A percentile compares a stretch with the other conserved stretches of the same genome.
Conservation (phyloP, 495 filamentous ascomycete genomes). For the Penicillium salamii region DNA sequence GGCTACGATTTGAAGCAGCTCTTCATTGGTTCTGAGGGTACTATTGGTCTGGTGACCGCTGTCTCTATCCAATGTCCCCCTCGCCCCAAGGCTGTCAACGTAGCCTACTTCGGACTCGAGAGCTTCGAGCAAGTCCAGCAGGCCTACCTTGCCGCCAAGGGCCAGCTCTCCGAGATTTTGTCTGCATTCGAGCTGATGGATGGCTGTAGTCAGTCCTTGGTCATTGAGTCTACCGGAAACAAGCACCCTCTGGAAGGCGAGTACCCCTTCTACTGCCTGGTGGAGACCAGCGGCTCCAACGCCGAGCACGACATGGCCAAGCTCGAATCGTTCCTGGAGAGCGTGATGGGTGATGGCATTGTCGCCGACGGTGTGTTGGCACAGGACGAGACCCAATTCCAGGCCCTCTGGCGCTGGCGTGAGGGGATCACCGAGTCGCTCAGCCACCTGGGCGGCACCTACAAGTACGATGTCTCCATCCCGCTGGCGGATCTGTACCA, state of each 20-base stretch:
- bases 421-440: slow-evolving; percentile 88
- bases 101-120: slow-evolving; percentile 84
- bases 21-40: slow-evolving; percentile 93
- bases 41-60: slow-evolving; percentile 88
- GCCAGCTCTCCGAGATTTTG: slow-evolving; percentile 86
- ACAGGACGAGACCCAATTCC: slow-evolving; percentile 85
- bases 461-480: slow-evolving; percentile 98
- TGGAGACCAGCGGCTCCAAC: slow-evolving; percentile 95
- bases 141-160: slow-evolving; percentile 83
- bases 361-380: slow-evolving; percentile 87
- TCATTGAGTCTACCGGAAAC: slow-evolving; percentile 69
- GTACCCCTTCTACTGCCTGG: slow-evolving; percentile 91
- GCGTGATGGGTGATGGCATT: slow-evolving; percentile 80
- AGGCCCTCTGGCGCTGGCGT: slow-evolving; percentile 83
- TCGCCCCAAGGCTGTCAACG: slow-evolving; percentile 78
- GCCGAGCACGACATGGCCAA: slow-evolving; percentile 89
- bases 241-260: slow-evolving; percentile 76
- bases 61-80: slow-evolving; percentile 88
- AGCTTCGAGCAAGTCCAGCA: slow-evolving; percentile 80
- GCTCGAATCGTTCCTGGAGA: slow-evolving; percentile 80
- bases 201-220: slow-evolving; percentile 68
- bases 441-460: slow-evolving; percentile 90
- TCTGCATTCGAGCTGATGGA: slow-evolving; percentile 99
- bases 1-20: slow-evolving; percentile 98
- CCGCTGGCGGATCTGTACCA: slow-evolving; percentile 83